A percentile compares a stretch with the other conserved stretches of the same genome.
phyloP scores from a whole-genome alignment of 768 basidiomycete species.

The Leucocoprinus birnbaumii region DNA sequence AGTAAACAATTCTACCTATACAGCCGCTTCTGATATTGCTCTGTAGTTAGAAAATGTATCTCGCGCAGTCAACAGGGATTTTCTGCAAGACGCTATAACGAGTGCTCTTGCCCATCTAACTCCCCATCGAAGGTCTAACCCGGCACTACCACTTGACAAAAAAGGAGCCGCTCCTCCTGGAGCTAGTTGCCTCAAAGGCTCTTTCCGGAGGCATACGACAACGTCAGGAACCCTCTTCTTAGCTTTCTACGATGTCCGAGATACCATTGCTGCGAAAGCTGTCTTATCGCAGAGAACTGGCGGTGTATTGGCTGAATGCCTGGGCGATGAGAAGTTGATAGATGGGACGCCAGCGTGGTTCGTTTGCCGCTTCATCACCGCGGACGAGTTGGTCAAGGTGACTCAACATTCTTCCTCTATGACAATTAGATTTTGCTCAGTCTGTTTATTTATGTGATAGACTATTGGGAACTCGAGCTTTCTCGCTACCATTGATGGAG shows the following conservation, averaged over 20 bases:
- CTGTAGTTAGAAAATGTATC: constrained; percentile 34
- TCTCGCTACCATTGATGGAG: constrained; percentile 49
- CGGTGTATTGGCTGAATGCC: constrained; percentile 26
- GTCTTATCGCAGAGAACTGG: constrained; percentile 31
- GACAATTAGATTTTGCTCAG: constrained; percentile 13
- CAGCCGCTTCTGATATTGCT: background rate
- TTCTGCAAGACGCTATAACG: constrained; percentile 25
- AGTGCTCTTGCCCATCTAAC: constrained; percentile 18
- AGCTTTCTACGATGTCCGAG: constrained; percentile 59
- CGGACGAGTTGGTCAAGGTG: constrained; percentile 46
- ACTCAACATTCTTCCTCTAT: constrained; percentile 14
- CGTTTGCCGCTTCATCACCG: constrained; percentile 42
- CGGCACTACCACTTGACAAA: background rate
- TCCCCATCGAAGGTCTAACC: constrained; percentile 3
- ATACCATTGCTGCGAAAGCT: constrained; percentile 44
- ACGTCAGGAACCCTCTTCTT: constrained; percentile 52
- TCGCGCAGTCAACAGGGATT: constrained; percentile 21
- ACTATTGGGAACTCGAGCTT: constrained; percentile 51
- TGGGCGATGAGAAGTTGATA: constrained; percentile 23
- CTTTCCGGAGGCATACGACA: constrained; percentile 49
- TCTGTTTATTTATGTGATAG: constrained; percentile 27
- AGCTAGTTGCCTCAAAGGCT: constrained; percentile 43
- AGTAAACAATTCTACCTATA: constrained; percentile 7
- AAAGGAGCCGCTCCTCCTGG: constrained; percentile 1
- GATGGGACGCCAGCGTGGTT: constrained; percentile 25